These are phyloP conservation scores for Gonapodya prolifera DNA, from an alignment of 192 early-diverging fungal species.

Conservation along the genomic window DNA sequence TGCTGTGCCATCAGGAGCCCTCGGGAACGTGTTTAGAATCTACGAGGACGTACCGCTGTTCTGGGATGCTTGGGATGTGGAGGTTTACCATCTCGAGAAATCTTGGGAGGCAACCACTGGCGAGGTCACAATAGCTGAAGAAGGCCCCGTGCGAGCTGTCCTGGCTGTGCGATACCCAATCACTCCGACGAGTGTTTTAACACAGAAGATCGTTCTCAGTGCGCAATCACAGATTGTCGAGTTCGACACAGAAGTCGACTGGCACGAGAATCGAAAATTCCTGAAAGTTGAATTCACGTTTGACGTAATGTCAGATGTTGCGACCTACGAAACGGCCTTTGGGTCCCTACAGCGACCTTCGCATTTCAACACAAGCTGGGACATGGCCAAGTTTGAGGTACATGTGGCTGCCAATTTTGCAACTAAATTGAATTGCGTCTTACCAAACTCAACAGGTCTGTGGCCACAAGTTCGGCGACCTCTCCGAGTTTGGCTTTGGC, in stretches of 20 bases:
- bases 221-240: slow-evolving; percentile 62
- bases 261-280: slow-evolving; percentile 82
- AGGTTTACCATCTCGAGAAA: slow-evolving; percentile 90
- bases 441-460: slow-evolving; percentile 64
- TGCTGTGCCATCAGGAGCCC: slow-evolving; percentile 14
- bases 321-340: slow-evolving; percentile 94
- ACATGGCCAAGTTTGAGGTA: slow-evolving; percentile 77
- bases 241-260: slow-evolving; percentile 80
- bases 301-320: slow-evolving; percentile 67
- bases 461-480: slow-evolving; percentile 91
- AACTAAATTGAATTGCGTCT: too few species aligned
- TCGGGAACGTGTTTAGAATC: neutral
- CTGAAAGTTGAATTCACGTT: slow-evolving; percentile 89
- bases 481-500: slow-evolving; percentile 93
- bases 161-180: slow-evolving; percentile 53
- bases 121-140: slow-evolving; percentile 44
- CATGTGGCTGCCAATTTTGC: neutral
- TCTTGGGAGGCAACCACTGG: slow-evolving; percentile 45
- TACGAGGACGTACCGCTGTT: slow-evolving; percentile 71
- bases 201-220: slow-evolving; percentile 63
- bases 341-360: slow-evolving; percentile 85
- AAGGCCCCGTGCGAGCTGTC: slow-evolving; percentile 70
- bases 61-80: slow-evolving; percentile 85
- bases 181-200: slow-evolving; percentile 48
- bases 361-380: slow-evolving; percentile 90